Percentiles rank a stretch among this genome's conserved stretches.
Evolutionary conservation across 2,329 filamentous ascomycete genomes (phyloP).

Genomic region (Teratosphaeria destructans): DNA sequence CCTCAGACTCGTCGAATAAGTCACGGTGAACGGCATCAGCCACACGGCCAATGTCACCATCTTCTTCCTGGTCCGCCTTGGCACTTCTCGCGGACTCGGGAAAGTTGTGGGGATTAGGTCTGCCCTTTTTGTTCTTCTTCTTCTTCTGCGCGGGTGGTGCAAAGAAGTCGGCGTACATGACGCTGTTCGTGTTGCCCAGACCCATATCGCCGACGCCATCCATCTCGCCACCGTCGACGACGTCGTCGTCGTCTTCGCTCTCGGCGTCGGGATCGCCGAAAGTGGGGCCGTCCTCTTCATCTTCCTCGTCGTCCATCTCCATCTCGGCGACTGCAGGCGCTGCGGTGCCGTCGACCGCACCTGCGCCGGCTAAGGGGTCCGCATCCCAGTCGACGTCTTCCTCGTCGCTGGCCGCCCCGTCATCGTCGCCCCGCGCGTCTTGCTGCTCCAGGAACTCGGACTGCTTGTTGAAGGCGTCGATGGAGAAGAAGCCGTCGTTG

Average conservation of each 20-base stretch:
- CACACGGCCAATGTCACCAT: constrained; percentile 64
- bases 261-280: constrained; percentile 71
- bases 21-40: constrained; percentile 83
- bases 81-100: constrained; percentile 28
- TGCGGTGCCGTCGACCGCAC: constrained; percentile 24
- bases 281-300: constrained; percentile 68
- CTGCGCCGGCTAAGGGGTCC: constrained; percentile 51
- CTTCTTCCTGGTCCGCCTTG: constrained; percentile 32
- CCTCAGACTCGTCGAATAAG: constrained; percentile 74
- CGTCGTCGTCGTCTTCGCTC: constrained; percentile 48
- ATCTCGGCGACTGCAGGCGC: constrained; percentile 26
- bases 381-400: constrained; percentile 71
- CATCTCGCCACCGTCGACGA: constrained; percentile 46
- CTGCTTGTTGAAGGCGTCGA: constrained; percentile 93
- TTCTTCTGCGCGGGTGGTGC: constrained; percentile 69
- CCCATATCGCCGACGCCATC: constrained; percentile 43
- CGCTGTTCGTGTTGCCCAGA: constrained; percentile 68
- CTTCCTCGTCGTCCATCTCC: constrained; percentile 48
- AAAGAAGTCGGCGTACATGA: constrained; percentile 91
- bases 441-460: constrained; percentile 81
- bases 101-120: constrained; percentile 46
- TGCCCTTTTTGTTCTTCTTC: constrained; percentile 42
- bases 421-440: constrained; percentile 67
- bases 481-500: constrained; percentile 96
- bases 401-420: constrained; percentile 71